Conservation (phyloP, 306 rosid species). For the Cucumis melo region DNA sequence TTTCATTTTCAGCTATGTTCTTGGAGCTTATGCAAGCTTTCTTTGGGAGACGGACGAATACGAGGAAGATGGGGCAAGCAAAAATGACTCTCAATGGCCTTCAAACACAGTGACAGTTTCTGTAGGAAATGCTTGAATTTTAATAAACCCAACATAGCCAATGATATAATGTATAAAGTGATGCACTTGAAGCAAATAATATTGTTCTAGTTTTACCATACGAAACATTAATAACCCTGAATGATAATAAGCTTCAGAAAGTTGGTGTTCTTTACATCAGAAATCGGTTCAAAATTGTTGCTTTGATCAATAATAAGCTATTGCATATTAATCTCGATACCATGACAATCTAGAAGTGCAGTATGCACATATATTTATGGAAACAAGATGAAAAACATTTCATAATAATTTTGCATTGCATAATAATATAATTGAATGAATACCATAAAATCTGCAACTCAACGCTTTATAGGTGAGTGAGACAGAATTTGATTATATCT, state of each 20-base stretch:
- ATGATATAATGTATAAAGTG: neutral
- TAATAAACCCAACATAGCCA: neutral
- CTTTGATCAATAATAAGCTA: neutral
- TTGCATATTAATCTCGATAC: neutral
- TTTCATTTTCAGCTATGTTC: slow-evolving; percentile 45
- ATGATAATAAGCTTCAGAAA: neutral
- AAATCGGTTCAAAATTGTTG: neutral
- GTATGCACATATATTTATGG: neutral
- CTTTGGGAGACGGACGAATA: slow-evolving; percentile 63
- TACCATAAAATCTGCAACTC: neutral
- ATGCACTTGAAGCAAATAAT: neutral
- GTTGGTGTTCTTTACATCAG: neutral
- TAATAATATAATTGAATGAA: neutral
- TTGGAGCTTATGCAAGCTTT: slow-evolving; percentile 66
- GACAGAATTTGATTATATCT: neutral
- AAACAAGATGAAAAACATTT: neutral
- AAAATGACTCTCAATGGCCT: neutral
- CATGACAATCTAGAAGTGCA: neutral
- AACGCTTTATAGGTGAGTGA: neutral
- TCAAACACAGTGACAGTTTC: neutral
- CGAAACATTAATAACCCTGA: neutral
- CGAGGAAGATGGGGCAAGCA: slow-evolving; percentile 17
- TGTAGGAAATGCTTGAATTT: neutral
- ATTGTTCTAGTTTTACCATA: neutral
- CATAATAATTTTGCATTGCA: neutral